Base-by-base conservation (phyloP, 306 rosid species). In the Cucurbita moschata region DNA sequence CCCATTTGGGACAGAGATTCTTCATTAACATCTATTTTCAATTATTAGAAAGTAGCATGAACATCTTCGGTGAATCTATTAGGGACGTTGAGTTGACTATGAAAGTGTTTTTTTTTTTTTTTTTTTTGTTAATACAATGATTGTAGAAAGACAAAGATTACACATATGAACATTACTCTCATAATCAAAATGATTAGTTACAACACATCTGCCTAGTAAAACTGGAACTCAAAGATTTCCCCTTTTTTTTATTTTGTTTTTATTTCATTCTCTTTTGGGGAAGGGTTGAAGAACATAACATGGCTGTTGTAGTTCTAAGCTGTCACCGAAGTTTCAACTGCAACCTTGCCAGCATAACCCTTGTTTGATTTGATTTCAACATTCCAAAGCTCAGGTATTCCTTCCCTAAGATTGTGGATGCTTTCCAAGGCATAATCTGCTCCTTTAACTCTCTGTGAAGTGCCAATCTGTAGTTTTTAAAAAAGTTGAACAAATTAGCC, bases 361-460 rank as follows among this genome's bases (percentile, higher is more conserved):
- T 83, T 88, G 77, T 87, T 88, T 51, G 98, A 84, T 87, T 84
- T 88, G 30, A 71, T 76, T 26, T 83, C 92, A 73, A 57, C 85
- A 51, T 95, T 93, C 96, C 96, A 95, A 44, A 95, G 83, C 77
- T 95, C 91, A 53, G 96, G 89, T 50, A 95, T 66, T 71, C 97
- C 99, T 47, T 95, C 96, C 71, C 91, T 95, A 1, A 95, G 89
- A 69, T 95, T 95, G 82, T 95, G 99, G 73, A 91, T 91, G 81
- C 96, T 95, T 82, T 91, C 97, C 52, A 95, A 79, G 5, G 96
- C 97, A 84, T 85, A 88, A 83, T 95, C 99, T 30, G 99, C 97
- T 37, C 92, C 99, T 85, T 89, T 89, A 30, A 88, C 85, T 77
- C 91, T 88, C 75, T 91, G 96, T 5, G 96, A 85, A 57, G 80